phyloP scores from a whole-genome alignment of 768 basidiomycete species.

The Russula ochroleuca region DNA sequence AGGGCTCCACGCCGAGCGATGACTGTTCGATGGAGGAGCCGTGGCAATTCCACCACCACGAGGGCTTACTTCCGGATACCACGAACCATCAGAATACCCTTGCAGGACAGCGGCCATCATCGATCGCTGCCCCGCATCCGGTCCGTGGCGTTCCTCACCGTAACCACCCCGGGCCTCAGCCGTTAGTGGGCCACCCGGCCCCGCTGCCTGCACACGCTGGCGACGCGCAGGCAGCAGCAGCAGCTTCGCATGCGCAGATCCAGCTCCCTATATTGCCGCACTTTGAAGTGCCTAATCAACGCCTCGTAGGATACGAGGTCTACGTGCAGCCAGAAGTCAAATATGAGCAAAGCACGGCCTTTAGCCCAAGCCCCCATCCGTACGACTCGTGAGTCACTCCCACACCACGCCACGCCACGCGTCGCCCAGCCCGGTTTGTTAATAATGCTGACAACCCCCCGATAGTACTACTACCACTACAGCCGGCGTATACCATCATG shows the following conservation, averaged over 20 bases:
- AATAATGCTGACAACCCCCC: not conserved
- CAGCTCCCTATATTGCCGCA: conserved; percentile 19
- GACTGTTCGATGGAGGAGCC: conserved; percentile 26
- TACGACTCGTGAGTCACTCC: conserved; percentile 22
- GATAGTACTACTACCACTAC: not conserved
- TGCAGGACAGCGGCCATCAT: conserved; percentile 1
- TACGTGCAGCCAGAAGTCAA: conserved; percentile 23
- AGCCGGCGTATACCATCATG: conserved; percentile 17
- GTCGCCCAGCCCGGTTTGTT: not conserved
- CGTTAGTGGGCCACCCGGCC: not conserved
- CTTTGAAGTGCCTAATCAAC: conserved; percentile 17
- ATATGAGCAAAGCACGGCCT: conserved; percentile 14
- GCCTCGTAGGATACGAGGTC: conserved; percentile 14
- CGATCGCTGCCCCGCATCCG: conserved; percentile 18
- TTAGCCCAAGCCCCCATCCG: conserved; percentile 12
- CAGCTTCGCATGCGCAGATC: conserved; percentile 10
- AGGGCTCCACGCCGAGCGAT: conserved; percentile 26
- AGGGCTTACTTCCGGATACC: conserved; percentile 7
- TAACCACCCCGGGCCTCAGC: not conserved
- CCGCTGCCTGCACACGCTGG: conserved; percentile 5
- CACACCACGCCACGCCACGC: not conserved
- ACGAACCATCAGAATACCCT: conserved; percentile 9
- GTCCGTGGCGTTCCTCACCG: conserved; percentile 9
- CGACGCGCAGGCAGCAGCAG: conserved; percentile 1
- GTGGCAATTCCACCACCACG: conserved; percentile 24